phyloP scores from a whole-genome alignment of 768 basidiomycete species.

The Sarcomyxa edulis region DNA sequence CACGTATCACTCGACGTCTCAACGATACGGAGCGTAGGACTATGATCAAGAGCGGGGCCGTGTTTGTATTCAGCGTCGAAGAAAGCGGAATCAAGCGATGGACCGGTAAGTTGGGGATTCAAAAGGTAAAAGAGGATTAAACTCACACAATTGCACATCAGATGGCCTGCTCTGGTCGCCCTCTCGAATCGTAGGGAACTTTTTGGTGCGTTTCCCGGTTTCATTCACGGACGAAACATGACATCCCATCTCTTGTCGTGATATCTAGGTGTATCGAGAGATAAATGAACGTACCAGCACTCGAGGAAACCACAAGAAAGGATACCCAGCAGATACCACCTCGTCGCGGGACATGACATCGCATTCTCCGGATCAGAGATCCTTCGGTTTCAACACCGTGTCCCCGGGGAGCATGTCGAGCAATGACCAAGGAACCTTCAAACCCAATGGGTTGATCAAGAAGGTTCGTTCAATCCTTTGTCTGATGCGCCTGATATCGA shows the following conservation, averaged over 20 bases:
- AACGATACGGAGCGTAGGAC: constrained; percentile 73
- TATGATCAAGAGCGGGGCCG: constrained; percentile 63
- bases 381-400: constrained; percentile 25
- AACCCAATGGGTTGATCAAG: constrained; percentile 73
- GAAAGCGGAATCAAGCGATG: constrained; percentile 86
- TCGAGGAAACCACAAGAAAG: constrained; percentile 43
- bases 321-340: constrained; percentile 46
- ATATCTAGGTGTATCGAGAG: constrained; percentile 70
- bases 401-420: constrained; percentile 24
- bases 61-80: constrained; percentile 86
- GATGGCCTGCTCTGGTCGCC: constrained; percentile 76
- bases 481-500: neutral
- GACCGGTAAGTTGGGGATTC: constrained; percentile 47
- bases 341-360: constrained; percentile 27
- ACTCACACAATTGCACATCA: constrained; percentile 18
- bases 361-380: constrained; percentile 34
- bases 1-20: constrained; percentile 76
- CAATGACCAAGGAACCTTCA: constrained; percentile 56
- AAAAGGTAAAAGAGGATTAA: constrained; percentile 8
- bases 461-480: constrained; percentile 42
- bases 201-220: constrained; percentile 47
- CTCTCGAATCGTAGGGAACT: constrained; percentile 80
- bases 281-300: constrained; percentile 65
- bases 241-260: constrained; percentile 1
- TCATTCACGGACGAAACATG: neutral